phyloP scores from a whole-genome alignment of 768 basidiomycete species.

The Kwoniella sp. region DNA sequence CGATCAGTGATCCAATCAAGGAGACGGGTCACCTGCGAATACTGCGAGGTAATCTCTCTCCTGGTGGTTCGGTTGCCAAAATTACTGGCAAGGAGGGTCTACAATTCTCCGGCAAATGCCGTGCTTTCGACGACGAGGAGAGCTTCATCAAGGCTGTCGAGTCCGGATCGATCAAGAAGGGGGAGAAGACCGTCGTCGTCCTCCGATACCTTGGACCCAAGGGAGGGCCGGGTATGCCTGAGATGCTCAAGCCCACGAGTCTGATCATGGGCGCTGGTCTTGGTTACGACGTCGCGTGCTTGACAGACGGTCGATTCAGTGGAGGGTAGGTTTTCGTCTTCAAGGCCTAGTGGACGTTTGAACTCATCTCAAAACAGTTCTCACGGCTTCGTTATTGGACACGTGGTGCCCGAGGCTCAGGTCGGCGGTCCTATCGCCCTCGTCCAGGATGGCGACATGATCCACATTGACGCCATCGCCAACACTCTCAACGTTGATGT shows the following conservation, averaged over 20 bases:
- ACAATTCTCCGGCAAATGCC: constrained; percentile 81
- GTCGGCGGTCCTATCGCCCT: constrained; percentile 89
- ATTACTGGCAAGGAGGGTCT: constrained; percentile 88
- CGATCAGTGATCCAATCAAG: constrained; percentile 75
- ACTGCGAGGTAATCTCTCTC: constrained; percentile 80
- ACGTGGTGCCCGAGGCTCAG: constrained; percentile 86
- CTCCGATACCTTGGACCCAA: constrained; percentile 93
- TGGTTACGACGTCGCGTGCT: constrained; percentile 88
- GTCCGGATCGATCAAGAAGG: constrained; percentile 78
- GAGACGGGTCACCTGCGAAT: constrained; percentile 72
- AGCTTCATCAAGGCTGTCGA: constrained; percentile 85
- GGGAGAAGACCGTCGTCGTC: constrained; percentile 94
- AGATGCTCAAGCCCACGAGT: constrained; percentile 98
- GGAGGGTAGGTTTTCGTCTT: constrained; percentile 69
- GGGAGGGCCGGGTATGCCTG: constrained; percentile 98
- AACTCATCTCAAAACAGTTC: constrained; percentile 61
- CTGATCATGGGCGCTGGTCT: constrained; percentile 98
- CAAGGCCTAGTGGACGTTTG: constrained; percentile 7
- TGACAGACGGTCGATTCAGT: constrained; percentile 96
- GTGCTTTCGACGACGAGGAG: constrained; percentile 85
- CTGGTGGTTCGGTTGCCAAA: constrained; percentile 83
- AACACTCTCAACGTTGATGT: constrained; percentile 56
- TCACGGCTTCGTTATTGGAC: constrained; percentile 93
- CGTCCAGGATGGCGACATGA: constrained; percentile 74
- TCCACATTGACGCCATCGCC: constrained; percentile 48